These are phyloP conservation scores for Exophiala sp. DNA, from an alignment of 2,329 filamentous ascomycete species.

Conservation along the genomic window DNA sequence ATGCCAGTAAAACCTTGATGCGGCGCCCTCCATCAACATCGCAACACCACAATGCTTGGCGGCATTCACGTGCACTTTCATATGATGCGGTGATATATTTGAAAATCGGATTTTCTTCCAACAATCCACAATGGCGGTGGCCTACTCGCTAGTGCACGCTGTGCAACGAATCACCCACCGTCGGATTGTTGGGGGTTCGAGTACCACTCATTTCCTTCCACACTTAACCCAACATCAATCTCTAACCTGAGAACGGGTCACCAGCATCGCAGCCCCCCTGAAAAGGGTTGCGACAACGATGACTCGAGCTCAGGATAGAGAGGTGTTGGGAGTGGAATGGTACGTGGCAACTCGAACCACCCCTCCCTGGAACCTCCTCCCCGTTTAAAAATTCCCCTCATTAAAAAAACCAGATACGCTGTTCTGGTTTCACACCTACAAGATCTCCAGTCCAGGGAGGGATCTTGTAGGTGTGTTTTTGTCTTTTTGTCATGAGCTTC, in stretches of 20 bases:
- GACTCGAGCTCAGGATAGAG: no score
- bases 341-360: no score
- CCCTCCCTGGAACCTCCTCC: no score
- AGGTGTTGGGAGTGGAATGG: no score
- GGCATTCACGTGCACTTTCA: not conserved
- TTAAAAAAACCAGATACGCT: conserved; percentile 1
- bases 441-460: not conserved
- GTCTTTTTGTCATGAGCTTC: not conserved
- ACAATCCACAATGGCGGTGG: not conserved
- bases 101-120: not conserved
- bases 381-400: no score
- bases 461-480: not conserved
- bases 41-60: not conserved
- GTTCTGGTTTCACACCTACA: not conserved
- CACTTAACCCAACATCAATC: not conserved
- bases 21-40: not conserved
- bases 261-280: not conserved
- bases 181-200: not conserved
- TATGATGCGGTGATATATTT: not conserved
- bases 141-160: no score
- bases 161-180: no score
- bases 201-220: not conserved
- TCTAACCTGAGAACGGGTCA: not conserved
- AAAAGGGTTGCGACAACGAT: no score
- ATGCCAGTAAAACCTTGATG: not conserved